phyloP scores from a whole-genome alignment of 1,284 basidiomycete species.

The Tetrapyrgos nigripes region DNA sequence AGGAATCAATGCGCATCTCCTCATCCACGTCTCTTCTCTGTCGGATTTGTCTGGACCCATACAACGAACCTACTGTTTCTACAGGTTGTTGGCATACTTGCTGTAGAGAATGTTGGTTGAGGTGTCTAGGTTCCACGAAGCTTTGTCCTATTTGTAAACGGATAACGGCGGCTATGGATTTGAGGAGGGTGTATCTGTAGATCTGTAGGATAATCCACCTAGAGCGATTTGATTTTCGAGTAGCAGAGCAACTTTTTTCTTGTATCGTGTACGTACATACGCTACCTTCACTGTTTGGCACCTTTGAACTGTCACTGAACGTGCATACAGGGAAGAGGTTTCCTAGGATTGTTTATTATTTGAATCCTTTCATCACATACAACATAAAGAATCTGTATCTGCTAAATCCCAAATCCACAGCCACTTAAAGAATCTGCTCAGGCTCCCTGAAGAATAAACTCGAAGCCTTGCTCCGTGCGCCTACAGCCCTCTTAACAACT shows the following conservation, averaged over 20 bases:
- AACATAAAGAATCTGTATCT: no score
- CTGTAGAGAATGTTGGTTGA: constrained; percentile 80
- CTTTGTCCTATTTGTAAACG: constrained; percentile 85
- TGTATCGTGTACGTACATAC: no score
- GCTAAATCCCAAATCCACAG: no score
- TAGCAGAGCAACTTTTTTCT: no score
- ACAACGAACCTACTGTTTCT: constrained; percentile 78
- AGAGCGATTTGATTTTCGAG: no score
- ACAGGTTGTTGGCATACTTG: constrained; percentile 88
- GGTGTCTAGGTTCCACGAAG: constrained; percentile 79
- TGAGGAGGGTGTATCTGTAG: constrained; percentile 69
- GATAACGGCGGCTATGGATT: constrained; percentile 73
- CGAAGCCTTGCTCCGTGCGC: background rate
- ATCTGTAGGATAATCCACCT: no score
- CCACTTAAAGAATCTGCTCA: no score
- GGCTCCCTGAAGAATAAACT: background rate
- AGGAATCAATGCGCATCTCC: constrained; percentile 55
- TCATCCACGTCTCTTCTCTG: constrained; percentile 57
- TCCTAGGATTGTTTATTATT: no score
- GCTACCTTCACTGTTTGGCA: no score
- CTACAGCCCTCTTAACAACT: background rate
- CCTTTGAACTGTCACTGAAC: no score
- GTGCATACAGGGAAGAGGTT: no score
- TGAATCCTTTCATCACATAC: no score
- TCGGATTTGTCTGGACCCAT: constrained; percentile 79